Evolutionary conservation across 1,284 basidiomycete species (phyloP).

Genomic region (Laetiporus sulphureus): DNA sequence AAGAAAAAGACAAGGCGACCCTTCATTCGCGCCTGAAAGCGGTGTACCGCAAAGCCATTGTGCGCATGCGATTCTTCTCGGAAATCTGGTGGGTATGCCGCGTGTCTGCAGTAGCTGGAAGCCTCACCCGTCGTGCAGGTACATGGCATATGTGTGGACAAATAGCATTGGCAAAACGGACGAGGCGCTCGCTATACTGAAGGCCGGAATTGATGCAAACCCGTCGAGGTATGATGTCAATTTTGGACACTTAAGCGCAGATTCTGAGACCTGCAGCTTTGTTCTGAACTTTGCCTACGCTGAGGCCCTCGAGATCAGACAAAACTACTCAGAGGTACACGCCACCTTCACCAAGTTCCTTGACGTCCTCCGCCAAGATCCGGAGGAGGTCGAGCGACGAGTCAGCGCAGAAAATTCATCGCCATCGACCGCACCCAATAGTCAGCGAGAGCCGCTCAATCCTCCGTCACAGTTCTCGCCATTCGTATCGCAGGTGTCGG

Average conservation of each 20-base stretch:
- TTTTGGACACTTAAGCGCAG: slow-evolving; percentile 6
- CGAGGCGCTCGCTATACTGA: slow-evolving; percentile 78
- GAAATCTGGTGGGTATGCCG: slow-evolving; percentile 75
- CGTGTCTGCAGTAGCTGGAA: neutral
- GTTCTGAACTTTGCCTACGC: slow-evolving; percentile 85
- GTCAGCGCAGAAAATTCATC: slow-evolving; percentile 38
- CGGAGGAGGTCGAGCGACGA: slow-evolving; percentile 60
- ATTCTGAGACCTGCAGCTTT: slow-evolving; percentile 48
- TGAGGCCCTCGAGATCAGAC: slow-evolving; percentile 69
- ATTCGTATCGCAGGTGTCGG: slow-evolving; percentile 32
- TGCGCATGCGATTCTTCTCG: slow-evolving; percentile 89
- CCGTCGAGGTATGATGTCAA: slow-evolving; percentile 79
- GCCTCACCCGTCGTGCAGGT: slow-evolving; percentile 43
- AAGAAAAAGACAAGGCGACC: slow-evolving; percentile 72
- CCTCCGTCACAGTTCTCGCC: slow-evolving; percentile 27
- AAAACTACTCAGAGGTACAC: slow-evolving; percentile 65
- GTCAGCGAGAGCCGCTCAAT: slow-evolving; percentile 9
- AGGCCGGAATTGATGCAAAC: slow-evolving; percentile 85
- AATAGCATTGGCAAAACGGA: slow-evolving; percentile 70
- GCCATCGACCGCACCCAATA: too few relatives aligned
- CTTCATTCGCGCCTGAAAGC: slow-evolving; percentile 71
- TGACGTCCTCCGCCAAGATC: slow-evolving; percentile 57
- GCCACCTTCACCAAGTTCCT: slow-evolving; percentile 69
- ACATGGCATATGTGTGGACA: slow-evolving; percentile 85
- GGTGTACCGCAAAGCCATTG: slow-evolving; percentile 84